Evolutionary conservation across 345 rosid species (phyloP).

Genomic region (Syzygium oleosum): DNA sequence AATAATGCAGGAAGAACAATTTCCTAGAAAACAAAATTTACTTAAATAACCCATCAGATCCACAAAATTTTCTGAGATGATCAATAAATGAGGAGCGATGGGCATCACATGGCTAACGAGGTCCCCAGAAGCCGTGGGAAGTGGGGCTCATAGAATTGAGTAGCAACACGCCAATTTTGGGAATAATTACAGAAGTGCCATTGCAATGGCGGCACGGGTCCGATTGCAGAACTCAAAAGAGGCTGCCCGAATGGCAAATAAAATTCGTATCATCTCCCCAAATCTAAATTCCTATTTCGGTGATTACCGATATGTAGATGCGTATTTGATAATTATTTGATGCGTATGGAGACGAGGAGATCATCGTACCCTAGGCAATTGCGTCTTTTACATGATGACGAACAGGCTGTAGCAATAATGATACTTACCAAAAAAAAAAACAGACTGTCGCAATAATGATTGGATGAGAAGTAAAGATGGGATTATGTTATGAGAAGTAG

Average conservation of each 20-base stretch:
- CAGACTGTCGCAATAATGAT: fast-evolving
- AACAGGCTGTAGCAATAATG: fast-evolving
- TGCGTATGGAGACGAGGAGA: background rate
- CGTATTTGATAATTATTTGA: background rate
- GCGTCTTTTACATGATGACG: background rate
- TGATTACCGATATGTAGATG: background rate
- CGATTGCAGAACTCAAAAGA: background rate
- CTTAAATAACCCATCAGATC: background rate
- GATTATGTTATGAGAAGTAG: background rate
- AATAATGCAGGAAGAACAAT: background rate
- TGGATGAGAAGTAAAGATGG: background rate
- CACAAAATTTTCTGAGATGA: background rate
- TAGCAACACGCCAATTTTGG: background rate
- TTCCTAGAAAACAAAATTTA: background rate
- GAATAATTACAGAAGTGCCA: background rate
- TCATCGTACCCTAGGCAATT: background rate
- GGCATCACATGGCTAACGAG: background rate
- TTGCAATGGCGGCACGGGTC: background rate
- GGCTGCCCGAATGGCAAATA: background rate
- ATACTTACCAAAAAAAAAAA: no score
- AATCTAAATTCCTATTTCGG: background rate
- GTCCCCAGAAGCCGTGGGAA: background rate
- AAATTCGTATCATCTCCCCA: background rate
- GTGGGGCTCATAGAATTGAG: background rate
- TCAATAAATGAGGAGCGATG: background rate